Evolutionary conservation across 140 eudicot species (phyloP).

Genomic region (Stevia rebaudiana): DNA sequence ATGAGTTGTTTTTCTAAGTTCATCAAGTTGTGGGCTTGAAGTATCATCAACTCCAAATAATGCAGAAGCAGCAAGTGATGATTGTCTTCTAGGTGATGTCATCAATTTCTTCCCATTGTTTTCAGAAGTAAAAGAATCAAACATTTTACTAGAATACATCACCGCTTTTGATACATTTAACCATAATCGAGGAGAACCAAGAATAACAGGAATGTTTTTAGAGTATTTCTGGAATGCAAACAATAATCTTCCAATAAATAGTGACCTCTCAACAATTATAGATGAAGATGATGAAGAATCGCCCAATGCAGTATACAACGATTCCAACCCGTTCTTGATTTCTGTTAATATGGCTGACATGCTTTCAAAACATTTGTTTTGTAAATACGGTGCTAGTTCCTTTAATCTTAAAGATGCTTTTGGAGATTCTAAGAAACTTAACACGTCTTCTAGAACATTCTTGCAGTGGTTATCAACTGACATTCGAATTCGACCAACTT

Average conservation of each 20-base stretch:
- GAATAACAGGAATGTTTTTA: conserved; percentile 70
- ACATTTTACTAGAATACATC: conserved; percentile 36
- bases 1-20: conserved; percentile 54
- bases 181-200: conserved; percentile 93
- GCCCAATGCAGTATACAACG: conserved; percentile 44
- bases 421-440: conserved; percentile 83
- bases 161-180: conserved; percentile 39
- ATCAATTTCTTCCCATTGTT: conserved; percentile 47
- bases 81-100: conserved; percentile 51
- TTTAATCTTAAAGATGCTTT: conserved; percentile 72
- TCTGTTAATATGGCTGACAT: conserved; percentile 58
- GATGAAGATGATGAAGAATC: conserved; percentile 42
- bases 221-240: conserved; percentile 92
- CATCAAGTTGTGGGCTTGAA: conserved; percentile 72
- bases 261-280: conserved; percentile 68
- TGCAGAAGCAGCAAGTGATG: conserved; percentile 65
- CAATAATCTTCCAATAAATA: conserved; percentile 77
- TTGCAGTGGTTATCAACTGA: conserved; percentile 74
- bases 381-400: conserved; percentile 69
- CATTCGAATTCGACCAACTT: conserved; percentile 78
- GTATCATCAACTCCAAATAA: conserved; percentile 69
- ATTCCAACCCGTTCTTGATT: conserved; percentile 60
- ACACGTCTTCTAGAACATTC: conserved; percentile 66
- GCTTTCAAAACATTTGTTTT: conserved; percentile 66
- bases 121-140: conserved; percentile 44